Evolutionary conservation across 2,329 filamentous ascomycete species (phyloP), one percentile per base, ranked within the genome.

Genomic region (Aulographum hederae): DNA sequence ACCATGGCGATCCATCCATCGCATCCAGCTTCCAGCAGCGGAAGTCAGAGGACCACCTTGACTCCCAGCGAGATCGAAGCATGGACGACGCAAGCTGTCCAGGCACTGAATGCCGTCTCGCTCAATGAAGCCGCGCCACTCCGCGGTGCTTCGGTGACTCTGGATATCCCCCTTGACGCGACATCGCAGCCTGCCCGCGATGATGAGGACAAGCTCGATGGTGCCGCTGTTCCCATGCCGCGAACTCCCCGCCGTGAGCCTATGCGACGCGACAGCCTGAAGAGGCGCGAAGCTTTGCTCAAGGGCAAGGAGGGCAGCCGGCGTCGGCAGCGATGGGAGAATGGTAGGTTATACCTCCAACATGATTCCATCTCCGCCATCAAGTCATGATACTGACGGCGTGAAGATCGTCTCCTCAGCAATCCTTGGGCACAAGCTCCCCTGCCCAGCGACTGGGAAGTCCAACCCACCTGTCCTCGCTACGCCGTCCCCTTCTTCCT

Each of bases 281-380:
- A 70, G 46, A 56, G 68, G 32, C 73, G 85, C 13, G 82, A 93
- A 41, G 69, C 73, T 2, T 48, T 92, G 32, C 61, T 89, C 19
- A 91, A 84, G 58, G 86, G 86, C 34, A 92, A 91, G 43, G 84
- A 94, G 53, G 86, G 86, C 20, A 86, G 73, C 44, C 69, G 86
- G 21, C 74, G 86, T 45, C 67, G 86, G 31, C 75, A 86, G 44
- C 68, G 86, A 34, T 95, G 85, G 84, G 89, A 98, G 61, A 98
- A 95, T 53, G 80, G 82, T 91, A 13, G 8, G 26, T 34, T 17
- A 18, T 5, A 28, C 14, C 26, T 8, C 18, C 11, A 6, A 30
- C 18, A 15, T n/a, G 14, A 31, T 28, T 10, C 23, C 6, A 31
- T 32, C n/a, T 18, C 17, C n/a, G 23, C 30, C 13, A 25, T 32